Percentiles rank a stretch among this genome's conserved stretches.
Evolutionary conservation across 768 basidiomycete genomes (phyloP).

Genomic region (Polyporus arcularius): DNA sequence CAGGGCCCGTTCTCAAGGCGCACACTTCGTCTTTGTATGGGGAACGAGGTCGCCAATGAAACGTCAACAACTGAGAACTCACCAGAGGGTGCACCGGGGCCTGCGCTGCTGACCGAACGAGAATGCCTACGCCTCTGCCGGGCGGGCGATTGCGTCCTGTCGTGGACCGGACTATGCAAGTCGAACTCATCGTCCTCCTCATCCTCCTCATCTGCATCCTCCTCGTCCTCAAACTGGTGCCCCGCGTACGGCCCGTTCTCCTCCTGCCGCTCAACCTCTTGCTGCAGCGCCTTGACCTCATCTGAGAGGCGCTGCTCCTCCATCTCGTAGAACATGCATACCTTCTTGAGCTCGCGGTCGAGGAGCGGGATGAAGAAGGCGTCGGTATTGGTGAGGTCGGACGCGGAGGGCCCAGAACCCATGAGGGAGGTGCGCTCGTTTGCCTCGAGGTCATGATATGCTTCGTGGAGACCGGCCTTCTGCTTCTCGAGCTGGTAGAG

Average conservation of each 20-base stretch:
- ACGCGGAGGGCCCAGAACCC: constrained; percentile 26
- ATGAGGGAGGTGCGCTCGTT: constrained; percentile 63
- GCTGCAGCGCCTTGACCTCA: constrained; percentile 60
- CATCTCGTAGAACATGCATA: constrained; percentile 71
- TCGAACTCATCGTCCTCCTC: constrained; percentile 53
- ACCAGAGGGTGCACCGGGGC: constrained; percentile 15
- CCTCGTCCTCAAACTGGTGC: constrained; percentile 57
- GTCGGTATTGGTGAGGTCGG: constrained; percentile 46
- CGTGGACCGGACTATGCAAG: constrained; percentile 28
- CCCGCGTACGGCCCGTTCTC: constrained; percentile 52
- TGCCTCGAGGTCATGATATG: constrained; percentile 59
- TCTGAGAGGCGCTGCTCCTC: constrained; percentile 75
- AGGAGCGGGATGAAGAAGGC: constrained; percentile 70
- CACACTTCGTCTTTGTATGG: too few relatives aligned
- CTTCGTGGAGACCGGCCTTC: constrained; percentile 48
- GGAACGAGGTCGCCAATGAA: too few relatives aligned
- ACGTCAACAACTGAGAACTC: not conserved
- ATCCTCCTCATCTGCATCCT: constrained; percentile 61
- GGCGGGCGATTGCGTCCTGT: constrained; percentile 33
- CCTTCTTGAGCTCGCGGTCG: constrained; percentile 82
- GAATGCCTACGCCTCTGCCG: constrained; percentile 16
- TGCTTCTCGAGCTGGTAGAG: constrained; percentile 87
- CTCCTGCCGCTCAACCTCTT: constrained; percentile 59
- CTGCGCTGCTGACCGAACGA: constrained; percentile 19
- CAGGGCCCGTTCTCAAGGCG: too few relatives aligned